Evolutionary conservation across 352 stramenopile genomes (phyloP), one percentile per base, ranked within the genome.

Genomic region (Stramenopiles sp.): DNA sequence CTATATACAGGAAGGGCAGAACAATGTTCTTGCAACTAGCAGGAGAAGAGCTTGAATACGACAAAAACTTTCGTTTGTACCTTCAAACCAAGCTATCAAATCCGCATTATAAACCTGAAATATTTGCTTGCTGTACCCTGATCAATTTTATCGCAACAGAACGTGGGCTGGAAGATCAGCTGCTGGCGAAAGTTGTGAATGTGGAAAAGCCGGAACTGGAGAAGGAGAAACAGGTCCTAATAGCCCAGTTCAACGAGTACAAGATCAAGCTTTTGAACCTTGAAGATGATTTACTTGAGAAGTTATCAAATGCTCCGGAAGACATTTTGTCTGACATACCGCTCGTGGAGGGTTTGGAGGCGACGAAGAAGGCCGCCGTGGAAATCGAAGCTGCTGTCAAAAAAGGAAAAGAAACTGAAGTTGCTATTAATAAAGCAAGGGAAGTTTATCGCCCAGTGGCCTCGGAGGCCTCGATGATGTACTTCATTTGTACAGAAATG

Each of bases 111-210:
- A 96, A 97, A 76, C 93, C 92, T n/a, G 93, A 98, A 79, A 96
- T 97, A 49, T 88, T 91, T 0, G 92, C 93, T 1, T 92, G 97
- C 78, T 93, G 88, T 73, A 97, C 93, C 34, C 77, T 98, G n/a
- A 97, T 98, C 79, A 98, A 98, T 82, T 98, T 97, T 75, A 97
- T 97, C 79, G 93, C 92, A 12, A 97, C 92, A 0, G 92, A 97
- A 79, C 92, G 85, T 68, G 93, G 93, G 4, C 78, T 98, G 0
- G 91, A 98, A 80, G 93, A 98, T 76, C 93, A 98, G 77, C 81
- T 98, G 30, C 79, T 98, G 6, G 92, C 94, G 31, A 96, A 96
- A 77, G 91, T 96, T 4, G 93, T 97, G 73, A 93, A 95, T 68
- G 89, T 95, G 49, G 93, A 98, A 79, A 85, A 95, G 69, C 88